Evolutionary conservation across 805 yeast species (phyloP), one percentile per base, ranked within the genome.

Genomic region (Candida xiaguanensis): DNA sequence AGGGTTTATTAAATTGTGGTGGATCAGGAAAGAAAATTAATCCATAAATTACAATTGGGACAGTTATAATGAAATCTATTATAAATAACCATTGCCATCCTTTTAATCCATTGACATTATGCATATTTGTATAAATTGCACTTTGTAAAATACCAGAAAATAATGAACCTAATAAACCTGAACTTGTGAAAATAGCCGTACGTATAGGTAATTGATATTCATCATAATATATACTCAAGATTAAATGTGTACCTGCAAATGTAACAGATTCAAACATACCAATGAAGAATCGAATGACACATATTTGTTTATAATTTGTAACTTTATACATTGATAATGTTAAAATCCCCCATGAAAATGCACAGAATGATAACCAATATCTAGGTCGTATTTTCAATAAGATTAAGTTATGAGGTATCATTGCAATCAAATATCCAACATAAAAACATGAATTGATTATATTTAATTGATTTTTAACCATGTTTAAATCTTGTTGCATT

Each of bases 21-120:
- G 63, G 52, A 50, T 79, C 83, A 9, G 86, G 86, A 53, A 80
- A 77, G 40, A 71, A 72, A 2, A 81, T 34, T 41, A 72, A 65
- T 1, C 86, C 85, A 45, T 72, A 77, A 3, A 78, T 26, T 3
- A 75, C 73, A 39, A 80, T 72, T 1, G 83, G 83, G 3, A 81
- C 50, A 5, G 82, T 75, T 34, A 83, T 70, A 35, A 76, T 49
- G 7, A 80, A 81, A 53, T 81, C 86, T 44, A 83, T 68, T 34
- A 83, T 75, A 51, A 79, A 82, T 53, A 79, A 75, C 88, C 88
- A 83, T 63, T 80, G 68, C 88, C 88, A 82, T 11, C 85, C 79
- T 5, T 70, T 67, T 8, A 75, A 58, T 1, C 86, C 86, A 34
- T 55, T 50, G 8, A 53, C 62, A 19, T 82, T 84, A 39, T 68